Percentiles rank a stretch among this genome's conserved stretches.
These are phyloP conservation scores for Xylariaceae sp. DNA, from an alignment of 2,329 filamentous ascomycete species.

Conservation along the genomic window DNA sequence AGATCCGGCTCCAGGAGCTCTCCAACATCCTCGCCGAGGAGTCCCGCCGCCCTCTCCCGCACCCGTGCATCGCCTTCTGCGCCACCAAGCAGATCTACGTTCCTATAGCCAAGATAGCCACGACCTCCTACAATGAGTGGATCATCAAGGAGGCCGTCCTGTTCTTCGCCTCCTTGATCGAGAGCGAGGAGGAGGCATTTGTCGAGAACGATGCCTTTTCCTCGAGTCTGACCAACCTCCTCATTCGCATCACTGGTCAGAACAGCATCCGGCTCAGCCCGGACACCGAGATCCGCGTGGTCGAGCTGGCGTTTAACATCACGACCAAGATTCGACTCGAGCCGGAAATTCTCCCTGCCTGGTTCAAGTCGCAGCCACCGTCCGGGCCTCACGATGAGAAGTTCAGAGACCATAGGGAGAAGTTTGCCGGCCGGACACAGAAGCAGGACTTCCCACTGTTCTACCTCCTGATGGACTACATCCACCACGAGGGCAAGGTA, in stretches of 20 bases:
- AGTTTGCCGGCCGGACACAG: conserved; percentile 77
- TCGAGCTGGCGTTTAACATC: conserved; percentile 92
- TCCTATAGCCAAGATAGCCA: conserved; percentile 80
- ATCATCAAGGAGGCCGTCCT: conserved; percentile 78
- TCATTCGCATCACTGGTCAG: conserved; percentile 68
- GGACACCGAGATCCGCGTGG: conserved; percentile 80
- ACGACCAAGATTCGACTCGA: conserved; percentile 91
- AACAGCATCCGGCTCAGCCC: conserved; percentile 66
- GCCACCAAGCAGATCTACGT: conserved; percentile 83
- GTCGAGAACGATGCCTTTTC: conserved; percentile 82
- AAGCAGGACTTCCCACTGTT: conserved; percentile 93
- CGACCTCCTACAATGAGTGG: conserved; percentile 74
- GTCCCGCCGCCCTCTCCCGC: conserved; percentile 76
- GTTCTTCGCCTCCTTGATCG: conserved; percentile 86
- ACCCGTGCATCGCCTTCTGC: conserved; percentile 85
- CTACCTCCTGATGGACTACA: conserved; percentile 92
- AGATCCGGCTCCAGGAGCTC: conserved; percentile 55
- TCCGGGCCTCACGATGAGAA: conserved; percentile 27
- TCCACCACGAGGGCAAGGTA: conserved; percentile 88
- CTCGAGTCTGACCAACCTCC: conserved; percentile 75
- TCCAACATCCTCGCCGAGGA: conserved; percentile 78
- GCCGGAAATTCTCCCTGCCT: conserved; percentile 77
- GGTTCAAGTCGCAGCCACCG: conserved; percentile 64
- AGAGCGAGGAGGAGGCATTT: conserved; percentile 94
- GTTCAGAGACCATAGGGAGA: conserved; percentile 45